Evolutionary conservation across 371 early-diverging fungal species (phyloP).

Genomic region (Syncephalastrum racemosum): DNA sequence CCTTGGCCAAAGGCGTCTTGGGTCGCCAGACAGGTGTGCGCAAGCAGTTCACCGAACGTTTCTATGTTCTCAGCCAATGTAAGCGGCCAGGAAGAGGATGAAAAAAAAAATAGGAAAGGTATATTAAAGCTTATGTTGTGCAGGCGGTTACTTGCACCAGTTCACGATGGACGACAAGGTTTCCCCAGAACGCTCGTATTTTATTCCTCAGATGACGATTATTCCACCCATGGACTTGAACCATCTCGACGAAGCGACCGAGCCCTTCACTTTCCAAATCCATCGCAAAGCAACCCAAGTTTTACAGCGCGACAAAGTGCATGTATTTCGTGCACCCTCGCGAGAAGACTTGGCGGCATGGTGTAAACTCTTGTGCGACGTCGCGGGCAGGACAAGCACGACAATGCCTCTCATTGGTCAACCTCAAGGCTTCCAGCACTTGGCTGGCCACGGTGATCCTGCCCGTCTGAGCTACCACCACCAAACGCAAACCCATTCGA

Average conservation of each 20-base stretch:
- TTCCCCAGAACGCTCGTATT: constrained; percentile 41
- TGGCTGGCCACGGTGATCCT: no score
- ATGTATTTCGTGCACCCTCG: constrained; percentile 14
- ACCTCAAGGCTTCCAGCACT: background rate
- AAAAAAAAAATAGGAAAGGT: background rate
- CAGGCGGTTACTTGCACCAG: constrained; percentile 47
- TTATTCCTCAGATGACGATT: constrained; percentile 30
- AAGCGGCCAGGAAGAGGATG: constrained; percentile 5
- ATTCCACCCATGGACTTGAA: constrained; percentile 26
- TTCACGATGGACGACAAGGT: constrained; percentile 39
- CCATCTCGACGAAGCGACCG: constrained; percentile 10
- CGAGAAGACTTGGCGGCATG: constrained; percentile 17
- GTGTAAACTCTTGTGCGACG: constrained; percentile 16
- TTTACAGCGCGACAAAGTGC: constrained; percentile 15
- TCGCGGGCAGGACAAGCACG: constrained; percentile 1
- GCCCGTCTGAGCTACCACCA: background rate
- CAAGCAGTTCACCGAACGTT: constrained; percentile 37
- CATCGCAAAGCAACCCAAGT: constrained; percentile 15
- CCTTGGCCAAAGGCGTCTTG: constrained; percentile 37
- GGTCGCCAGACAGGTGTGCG: constrained; percentile 35
- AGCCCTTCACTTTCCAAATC: constrained; percentile 17
- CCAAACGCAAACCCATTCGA: constrained; percentile 8
- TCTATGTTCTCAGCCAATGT: constrained; percentile 45
- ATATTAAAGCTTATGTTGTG: constrained; percentile 1
- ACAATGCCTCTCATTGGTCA: background rate